Base-by-base conservation (phyloP, 2,329 filamentous ascomycete species). In the Cercospora beticola region DNA sequence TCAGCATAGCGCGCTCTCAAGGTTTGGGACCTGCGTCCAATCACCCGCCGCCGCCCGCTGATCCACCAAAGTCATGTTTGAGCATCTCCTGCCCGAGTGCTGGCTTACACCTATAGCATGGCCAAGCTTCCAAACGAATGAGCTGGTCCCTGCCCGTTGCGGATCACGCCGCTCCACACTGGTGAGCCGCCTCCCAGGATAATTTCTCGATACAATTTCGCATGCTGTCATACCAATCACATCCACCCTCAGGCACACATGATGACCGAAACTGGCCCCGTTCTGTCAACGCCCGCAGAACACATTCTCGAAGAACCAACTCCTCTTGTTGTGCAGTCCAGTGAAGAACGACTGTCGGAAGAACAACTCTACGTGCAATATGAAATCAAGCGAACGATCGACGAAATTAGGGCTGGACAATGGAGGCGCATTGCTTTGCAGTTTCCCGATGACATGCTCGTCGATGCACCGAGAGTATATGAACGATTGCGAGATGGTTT, bases 361-460 rank as follows among this genome's bases (percentile, higher is more conserved):
- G 88, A 92, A 76, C 91, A 94, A 76, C 83, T 98, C 31, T 82
- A 83, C 65, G 82, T 89, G 49, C 90, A 91, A 60, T 99, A 98
- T 82, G 95, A 99, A 80, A 90, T 97, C 72, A 85, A 87, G 68
- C 87, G 92, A 66, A 97, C 95, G 0, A 86, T 93, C 60, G 80
- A 82, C 40, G 92, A 97, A 79, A 91, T 99, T 58, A 84, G 84
- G n/a, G 80, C 84, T 5, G 90, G 88, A 54, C 85, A 85, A 78
- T 97, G 92, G 87, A 86, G 82, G 70, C 87, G 91, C 62, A 87
- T 99, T 33, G 95, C 93, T 0, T 82, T 99, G n/a, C 95, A 99
- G 78, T 98, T 99, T 74, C 94, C 95, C 0, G 95, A 99, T 81
- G 86, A 90, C 30, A 97, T 98, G 92, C 86, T 99, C 0, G 84